Evolutionary conservation across 495 filamentous ascomycete species (phyloP).

Genomic region (Pyrenopolyporus hunteri): DNA sequence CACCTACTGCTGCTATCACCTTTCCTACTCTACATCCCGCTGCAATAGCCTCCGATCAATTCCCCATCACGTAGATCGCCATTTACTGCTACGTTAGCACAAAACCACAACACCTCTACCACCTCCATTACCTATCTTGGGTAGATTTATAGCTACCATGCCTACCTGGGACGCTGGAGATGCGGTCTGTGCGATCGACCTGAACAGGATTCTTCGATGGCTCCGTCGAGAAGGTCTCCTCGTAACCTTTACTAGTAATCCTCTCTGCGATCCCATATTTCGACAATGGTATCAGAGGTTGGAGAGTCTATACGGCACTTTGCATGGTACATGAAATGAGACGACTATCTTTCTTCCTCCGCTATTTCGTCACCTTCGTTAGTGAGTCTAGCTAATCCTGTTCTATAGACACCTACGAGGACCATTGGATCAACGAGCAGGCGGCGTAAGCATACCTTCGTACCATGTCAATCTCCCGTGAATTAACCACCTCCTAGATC

Average conservation of each 20-base stretch:
- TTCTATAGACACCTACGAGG: conserved; percentile 48
- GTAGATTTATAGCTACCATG: background rate
- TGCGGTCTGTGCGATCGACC: background rate
- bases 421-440: conserved; percentile 55
- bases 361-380: background rate
- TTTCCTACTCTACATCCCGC: background rate
- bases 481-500: conserved; percentile 36
- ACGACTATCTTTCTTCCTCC: background rate
- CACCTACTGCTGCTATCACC: background rate
- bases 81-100: too few species aligned
- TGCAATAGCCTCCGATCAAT: too few species aligned
- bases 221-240: conserved; percentile 8
- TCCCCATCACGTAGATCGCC: too few species aligned
- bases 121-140: background rate
- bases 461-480: background rate
- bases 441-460: conserved; percentile 40
- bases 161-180: background rate
- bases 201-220: conserved; percentile 7
- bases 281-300: background rate
- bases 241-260: background rate
- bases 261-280: background rate
- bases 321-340: conserved; percentile 19
- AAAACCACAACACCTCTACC: background rate
- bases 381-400: conserved; percentile 28
- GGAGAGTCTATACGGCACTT: background rate